Evolutionary conservation across 257 asterid species (phyloP).

Genomic region (Lithospermum erythrorhizon): DNA sequence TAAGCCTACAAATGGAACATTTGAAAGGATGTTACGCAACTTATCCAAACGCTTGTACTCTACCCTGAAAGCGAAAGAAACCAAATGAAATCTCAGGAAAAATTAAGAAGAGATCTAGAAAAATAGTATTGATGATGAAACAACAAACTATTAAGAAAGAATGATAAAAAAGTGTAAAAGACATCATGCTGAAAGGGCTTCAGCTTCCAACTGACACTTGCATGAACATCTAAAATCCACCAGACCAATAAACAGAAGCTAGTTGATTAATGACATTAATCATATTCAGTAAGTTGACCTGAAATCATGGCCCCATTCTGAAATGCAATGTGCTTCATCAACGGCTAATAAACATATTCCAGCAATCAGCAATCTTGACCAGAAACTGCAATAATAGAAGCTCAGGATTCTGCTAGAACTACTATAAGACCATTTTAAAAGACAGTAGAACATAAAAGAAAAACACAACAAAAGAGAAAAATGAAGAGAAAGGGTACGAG

Average conservation of each 20-base stretch:
- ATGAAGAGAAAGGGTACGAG: too few relatives aligned
- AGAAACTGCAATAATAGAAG: constrained; percentile 53
- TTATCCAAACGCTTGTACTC: constrained; percentile 75
- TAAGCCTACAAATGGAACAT: constrained; percentile 77
- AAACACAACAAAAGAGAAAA: too few relatives aligned
- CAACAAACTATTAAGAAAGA: background rate
- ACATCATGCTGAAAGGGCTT: background rate
- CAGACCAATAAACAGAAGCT: background rate
- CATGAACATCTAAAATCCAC: background rate
- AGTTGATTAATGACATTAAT: background rate
- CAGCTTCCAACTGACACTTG: background rate
- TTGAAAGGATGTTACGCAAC: constrained; percentile 54
- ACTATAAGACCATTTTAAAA: background rate
- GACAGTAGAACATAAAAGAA: too few relatives aligned
- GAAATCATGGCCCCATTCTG: constrained; percentile 98
- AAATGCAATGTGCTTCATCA: constrained; percentile 98
- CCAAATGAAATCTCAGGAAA: constrained; percentile 10
- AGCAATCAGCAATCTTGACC: constrained; percentile 55
- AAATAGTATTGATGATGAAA: constrained; percentile 1
- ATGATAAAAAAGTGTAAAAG: background rate
- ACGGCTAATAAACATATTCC: constrained; percentile 91
- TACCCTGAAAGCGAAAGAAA: constrained; percentile 38
- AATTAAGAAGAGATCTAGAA: constrained; percentile 8
- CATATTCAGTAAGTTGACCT: constrained; percentile 23
- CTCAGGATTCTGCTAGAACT: constrained; percentile 6